These are phyloP conservation scores for Corynascus novoguineensis DNA, from an alignment of 495 filamentous ascomycete genomes.

Conservation along the genomic window DNA sequence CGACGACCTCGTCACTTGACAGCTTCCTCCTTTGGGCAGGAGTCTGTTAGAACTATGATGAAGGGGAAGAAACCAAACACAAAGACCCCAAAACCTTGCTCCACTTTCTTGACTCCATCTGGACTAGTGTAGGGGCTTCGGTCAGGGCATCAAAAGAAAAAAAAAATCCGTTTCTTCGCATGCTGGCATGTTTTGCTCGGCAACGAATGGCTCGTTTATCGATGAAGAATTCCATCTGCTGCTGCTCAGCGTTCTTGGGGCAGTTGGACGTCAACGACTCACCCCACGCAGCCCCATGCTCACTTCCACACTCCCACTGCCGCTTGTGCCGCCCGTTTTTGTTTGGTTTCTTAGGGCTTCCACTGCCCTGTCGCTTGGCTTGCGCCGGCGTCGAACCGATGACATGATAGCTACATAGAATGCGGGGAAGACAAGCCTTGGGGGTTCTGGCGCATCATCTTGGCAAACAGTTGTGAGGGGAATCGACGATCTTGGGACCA, in stretches of 20 bases:
- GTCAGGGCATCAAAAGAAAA: conserved; percentile 1
- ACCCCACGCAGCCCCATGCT: conserved; percentile 8
- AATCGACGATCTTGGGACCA: not conserved
- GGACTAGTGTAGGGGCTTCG: too few species aligned
- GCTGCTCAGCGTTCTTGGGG: not conserved
- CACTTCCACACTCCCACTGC: not conserved
- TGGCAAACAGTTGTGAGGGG: conserved; percentile 6
- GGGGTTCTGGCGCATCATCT: conserved; percentile 5
- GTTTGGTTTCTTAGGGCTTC: not conserved
- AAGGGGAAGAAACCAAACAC: not conserved
- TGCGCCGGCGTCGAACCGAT: not conserved
- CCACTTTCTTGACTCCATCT: not conserved
- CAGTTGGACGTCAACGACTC: conserved; percentile 6
- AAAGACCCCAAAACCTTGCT: not conserved
- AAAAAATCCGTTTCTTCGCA: not conserved
- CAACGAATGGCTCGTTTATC: conserved; percentile 11
- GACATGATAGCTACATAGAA: conserved; percentile 4
- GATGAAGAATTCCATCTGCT: not conserved
- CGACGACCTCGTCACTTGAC: conserved; percentile 4
- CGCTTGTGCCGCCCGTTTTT: not conserved
- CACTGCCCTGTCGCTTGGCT: not conserved
- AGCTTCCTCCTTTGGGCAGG: conserved; percentile 12
- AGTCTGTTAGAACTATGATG: not conserved
- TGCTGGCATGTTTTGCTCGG: not conserved
- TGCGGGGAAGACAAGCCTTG: conserved; percentile 9